phyloP scores from a whole-genome alignment of 192 early-diverging fungal genomes.

The Coemansia sp. region DNA sequence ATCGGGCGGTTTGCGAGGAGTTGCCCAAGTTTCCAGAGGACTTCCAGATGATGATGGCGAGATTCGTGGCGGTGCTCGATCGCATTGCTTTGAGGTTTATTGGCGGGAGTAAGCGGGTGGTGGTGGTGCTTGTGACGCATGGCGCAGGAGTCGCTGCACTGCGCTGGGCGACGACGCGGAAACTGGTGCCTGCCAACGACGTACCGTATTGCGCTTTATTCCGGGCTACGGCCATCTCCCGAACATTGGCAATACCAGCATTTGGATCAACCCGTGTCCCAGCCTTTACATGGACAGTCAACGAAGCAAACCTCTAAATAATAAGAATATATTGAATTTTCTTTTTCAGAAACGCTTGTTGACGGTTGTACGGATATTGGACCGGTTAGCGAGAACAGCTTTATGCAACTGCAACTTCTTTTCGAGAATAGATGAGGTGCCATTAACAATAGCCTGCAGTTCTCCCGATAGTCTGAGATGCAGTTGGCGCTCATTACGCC shows the following conservation, averaged over 20 bases:
- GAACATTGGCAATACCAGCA: too few relatives aligned
- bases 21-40: conserved; percentile 44
- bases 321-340: too few relatives aligned
- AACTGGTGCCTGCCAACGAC: conserved; percentile 18
- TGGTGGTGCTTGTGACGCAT: conserved; percentile 50
- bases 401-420: conserved; percentile 84
- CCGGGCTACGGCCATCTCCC: conserved; percentile 14
- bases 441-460: conserved; percentile 80
- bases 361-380: conserved; percentile 59
- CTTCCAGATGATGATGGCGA: conserved; percentile 50
- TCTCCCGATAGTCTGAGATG: conserved; percentile 76
- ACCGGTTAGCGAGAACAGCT: conserved; percentile 79
- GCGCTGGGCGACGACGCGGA: conserved; percentile 45
- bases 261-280: conserved; percentile 38
- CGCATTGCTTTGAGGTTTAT: conserved; percentile 7
- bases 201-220: conserved; percentile 45
- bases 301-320: conserved; percentile 22
- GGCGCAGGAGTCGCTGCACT: conserved; percentile 43
- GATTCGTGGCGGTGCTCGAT: conserved; percentile 44
- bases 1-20: background rate
- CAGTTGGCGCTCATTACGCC: conserved; percentile 66
- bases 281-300: conserved; percentile 25
- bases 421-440: conserved; percentile 65
- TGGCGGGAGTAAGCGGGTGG: conserved; percentile 7
- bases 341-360: background rate